Percentiles rank a stretch among this genome's conserved stretches.
Conservation (phyloP, 139 green algal species). For the Chlamydomonas sp. region DNA sequence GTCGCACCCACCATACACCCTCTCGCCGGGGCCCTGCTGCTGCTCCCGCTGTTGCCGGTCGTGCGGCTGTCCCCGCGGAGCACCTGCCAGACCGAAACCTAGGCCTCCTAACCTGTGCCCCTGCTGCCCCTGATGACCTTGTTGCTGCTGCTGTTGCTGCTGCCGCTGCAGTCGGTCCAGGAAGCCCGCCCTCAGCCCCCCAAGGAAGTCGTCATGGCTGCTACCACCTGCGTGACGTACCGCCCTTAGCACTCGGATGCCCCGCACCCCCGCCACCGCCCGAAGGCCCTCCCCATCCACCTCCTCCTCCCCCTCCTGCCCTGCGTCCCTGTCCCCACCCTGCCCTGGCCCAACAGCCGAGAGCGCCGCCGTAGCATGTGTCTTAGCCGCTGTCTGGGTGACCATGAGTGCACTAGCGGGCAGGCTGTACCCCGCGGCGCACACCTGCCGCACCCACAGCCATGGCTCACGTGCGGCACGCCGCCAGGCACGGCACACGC, state of each 20-base stretch:
- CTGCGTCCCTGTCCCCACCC: not conserved
- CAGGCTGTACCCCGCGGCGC: constrained; percentile 3
- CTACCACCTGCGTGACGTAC: not conserved
- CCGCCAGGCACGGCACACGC: constrained; percentile 17
- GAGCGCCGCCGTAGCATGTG: too few species aligned
- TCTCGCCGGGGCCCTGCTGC: not conserved
- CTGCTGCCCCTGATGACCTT: not conserved
- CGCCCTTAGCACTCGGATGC: constrained; percentile 11
- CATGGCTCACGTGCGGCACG: constrained; percentile 14
- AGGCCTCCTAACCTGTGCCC: not conserved
- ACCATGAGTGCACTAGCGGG: not conserved
- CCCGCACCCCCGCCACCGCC: constrained; percentile 26
- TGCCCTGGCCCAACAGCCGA: too few species aligned
- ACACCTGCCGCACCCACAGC: constrained; percentile 36
- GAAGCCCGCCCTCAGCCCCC: constrained; percentile 16
- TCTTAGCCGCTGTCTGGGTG: not conserved
- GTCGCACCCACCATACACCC: not conserved
- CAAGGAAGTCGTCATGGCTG: constrained; percentile 26
- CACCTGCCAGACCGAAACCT: too few species aligned
- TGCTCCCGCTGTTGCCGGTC: not conserved
- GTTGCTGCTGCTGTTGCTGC: not conserved
- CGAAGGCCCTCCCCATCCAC: not conserved
- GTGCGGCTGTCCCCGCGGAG: not conserved
- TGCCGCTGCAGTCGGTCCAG: constrained; percentile 16
- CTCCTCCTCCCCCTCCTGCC: not conserved